phyloP scores from a whole-genome alignment of 345 rosid genomes.

The Leavenworthia alabamica region DNA sequence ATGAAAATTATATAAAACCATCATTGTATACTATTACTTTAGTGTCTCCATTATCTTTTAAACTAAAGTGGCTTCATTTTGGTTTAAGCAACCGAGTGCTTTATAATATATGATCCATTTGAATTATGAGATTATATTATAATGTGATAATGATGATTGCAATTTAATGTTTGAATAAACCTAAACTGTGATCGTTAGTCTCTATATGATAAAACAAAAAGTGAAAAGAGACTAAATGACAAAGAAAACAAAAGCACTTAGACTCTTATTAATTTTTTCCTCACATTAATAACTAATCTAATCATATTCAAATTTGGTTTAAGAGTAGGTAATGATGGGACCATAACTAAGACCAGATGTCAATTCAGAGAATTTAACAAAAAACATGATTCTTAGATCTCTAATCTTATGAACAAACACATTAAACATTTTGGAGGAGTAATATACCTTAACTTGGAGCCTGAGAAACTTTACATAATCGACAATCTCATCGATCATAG shows the following conservation, averaged over 20 bases:
- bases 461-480: constrained; percentile 98
- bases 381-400: background rate
- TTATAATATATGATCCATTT: constrained; percentile 17
- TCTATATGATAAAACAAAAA: constrained; percentile 23
- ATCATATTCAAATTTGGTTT: constrained; percentile 24
- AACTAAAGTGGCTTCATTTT: constrained; percentile 19
- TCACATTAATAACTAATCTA: constrained; percentile 8
- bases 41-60: constrained; percentile 24
- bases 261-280: constrained; percentile 13
- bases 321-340: constrained; percentile 29
- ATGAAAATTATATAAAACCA: constrained; percentile 7
- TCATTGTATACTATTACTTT: constrained; percentile 28
- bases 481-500: constrained; percentile 98
- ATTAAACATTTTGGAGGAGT: background rate
- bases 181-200: constrained; percentile 10
- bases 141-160: constrained; percentile 17
- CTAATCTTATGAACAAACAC: constrained; percentile 14
- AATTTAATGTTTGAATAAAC: constrained; percentile 4
- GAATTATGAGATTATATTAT: constrained; percentile 10
- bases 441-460: constrained; percentile 94
- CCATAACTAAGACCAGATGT: constrained; percentile 19
- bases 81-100: constrained; percentile 31
- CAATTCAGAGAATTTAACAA: constrained; percentile 10
- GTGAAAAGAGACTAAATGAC: constrained; percentile 23
- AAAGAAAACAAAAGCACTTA: constrained; percentile 28